Evolutionary conservation across 2,329 filamentous ascomycete genomes (phyloP).

Genomic region (Calonectria multiphialidica): DNA sequence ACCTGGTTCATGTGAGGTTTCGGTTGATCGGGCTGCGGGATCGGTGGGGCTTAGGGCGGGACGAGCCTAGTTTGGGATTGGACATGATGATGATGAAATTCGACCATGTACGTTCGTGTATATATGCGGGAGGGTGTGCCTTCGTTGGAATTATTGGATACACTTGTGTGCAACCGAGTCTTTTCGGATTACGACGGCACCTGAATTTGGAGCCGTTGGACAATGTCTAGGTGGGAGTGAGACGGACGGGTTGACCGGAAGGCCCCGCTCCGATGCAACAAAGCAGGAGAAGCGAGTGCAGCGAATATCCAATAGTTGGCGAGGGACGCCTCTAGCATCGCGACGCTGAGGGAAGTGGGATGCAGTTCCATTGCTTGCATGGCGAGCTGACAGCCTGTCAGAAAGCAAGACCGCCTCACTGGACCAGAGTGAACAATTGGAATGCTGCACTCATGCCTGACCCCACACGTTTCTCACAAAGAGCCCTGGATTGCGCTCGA

Average conservation of each 20-base stretch:
- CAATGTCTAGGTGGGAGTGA: slow-evolving; percentile 5
- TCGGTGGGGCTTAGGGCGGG: slow-evolving; percentile 41
- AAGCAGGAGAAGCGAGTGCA: slow-evolving; percentile 22
- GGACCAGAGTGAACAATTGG: slow-evolving; percentile 16
- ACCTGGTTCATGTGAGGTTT: slow-evolving; percentile 27
- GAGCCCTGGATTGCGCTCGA: slow-evolving; percentile 26
- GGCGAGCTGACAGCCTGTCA: slow-evolving; percentile 44
- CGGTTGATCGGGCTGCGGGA: slow-evolving; percentile 38
- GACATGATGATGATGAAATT: neutral
- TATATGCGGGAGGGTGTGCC: neutral
- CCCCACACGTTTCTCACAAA: slow-evolving; percentile 38
- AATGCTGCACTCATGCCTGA: slow-evolving; percentile 46
- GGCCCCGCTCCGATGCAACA: slow-evolving; percentile 28
- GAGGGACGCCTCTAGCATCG: slow-evolving; percentile 29
- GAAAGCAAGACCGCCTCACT: slow-evolving; percentile 42
- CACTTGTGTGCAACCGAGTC: neutral
- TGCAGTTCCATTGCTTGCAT: slow-evolving; percentile 44
- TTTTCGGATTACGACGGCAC: slow-evolving; percentile 14
- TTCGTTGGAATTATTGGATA: slow-evolving; percentile 2
- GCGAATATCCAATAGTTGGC: slow-evolving; percentile 17
- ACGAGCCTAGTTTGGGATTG: slow-evolving; percentile 40
- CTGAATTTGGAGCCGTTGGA: neutral
- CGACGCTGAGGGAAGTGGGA: slow-evolving; percentile 29
- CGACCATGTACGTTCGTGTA: neutral
- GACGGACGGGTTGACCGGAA: slow-evolving; percentile 26